phyloP scores from a whole-genome alignment of 2,329 filamentous ascomycete genomes.

The Colletotrichum tropicicola region DNA sequence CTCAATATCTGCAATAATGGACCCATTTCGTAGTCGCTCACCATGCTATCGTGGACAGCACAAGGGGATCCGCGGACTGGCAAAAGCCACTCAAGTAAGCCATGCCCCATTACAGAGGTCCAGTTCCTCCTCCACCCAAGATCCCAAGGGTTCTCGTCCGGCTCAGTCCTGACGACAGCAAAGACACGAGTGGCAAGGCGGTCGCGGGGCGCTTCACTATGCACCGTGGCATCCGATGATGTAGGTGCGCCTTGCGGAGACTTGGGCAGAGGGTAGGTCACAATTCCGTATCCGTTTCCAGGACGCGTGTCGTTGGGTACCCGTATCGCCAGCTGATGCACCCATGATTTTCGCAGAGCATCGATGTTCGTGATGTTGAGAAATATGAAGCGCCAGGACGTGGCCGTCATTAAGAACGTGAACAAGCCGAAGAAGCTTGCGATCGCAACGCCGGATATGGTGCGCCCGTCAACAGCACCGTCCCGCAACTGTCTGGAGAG shows the following conservation, averaged over 20 bases:
- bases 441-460: conserved; percentile 73
- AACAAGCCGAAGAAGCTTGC: conserved; percentile 83
- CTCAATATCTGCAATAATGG: conserved; percentile 66
- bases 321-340: conserved; percentile 79
- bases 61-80: conserved; percentile 82
- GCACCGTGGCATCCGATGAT: conserved; percentile 5
- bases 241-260: conserved; percentile 26
- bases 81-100: conserved; percentile 79
- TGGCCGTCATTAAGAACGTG: conserved; percentile 77
- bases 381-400: conserved; percentile 74
- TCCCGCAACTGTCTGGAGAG: conserved; percentile 62
- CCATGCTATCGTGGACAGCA: conserved; percentile 69
- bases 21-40: conserved; percentile 76
- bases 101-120: conserved; percentile 80
- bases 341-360: conserved; percentile 69
- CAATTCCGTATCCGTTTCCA: conserved; percentile 55
- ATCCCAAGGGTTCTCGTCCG: conserved; percentile 88
- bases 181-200: conserved; percentile 71
- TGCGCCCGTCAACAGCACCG: conserved; percentile 62
- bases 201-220: conserved; percentile 40
- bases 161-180: conserved; percentile 77
- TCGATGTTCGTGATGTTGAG: conserved; percentile 89
- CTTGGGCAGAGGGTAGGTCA: conserved; percentile 66
- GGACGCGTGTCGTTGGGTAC: conserved; percentile 62
- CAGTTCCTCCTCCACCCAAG: conserved; percentile 77